phyloP scores from a whole-genome alignment of 352 stramenopile genomes.

The Phytophthora megakarya region DNA sequence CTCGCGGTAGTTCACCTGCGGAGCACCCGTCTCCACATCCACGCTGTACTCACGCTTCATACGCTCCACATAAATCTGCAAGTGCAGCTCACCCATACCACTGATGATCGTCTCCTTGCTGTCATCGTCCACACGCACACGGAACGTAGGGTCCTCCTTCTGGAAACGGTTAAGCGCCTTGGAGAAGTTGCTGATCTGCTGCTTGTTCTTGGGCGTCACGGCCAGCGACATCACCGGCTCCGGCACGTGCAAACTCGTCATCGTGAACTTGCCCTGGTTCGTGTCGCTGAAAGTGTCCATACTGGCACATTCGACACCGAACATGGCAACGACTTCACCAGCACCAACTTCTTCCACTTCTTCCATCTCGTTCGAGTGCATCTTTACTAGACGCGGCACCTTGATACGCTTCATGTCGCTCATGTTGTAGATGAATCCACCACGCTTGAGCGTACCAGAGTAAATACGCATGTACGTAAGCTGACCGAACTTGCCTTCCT shows the following conservation, averaged over 20 bases:
- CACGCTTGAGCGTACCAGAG: conserved; percentile 85
- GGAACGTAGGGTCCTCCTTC: conserved; percentile 98
- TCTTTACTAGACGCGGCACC: conserved; percentile 97
- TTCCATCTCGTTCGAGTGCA: conserved; percentile 99
- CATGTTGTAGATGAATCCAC: conserved; percentile 90
- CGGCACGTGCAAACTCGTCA: conserved; percentile 98
- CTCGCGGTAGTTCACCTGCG: conserved; percentile 99
- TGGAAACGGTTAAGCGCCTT: conserved; percentile 97
- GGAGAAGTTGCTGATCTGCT: conserved; percentile 95
- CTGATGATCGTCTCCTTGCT: conserved; percentile 99
- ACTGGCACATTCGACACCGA: conserved; percentile 98
- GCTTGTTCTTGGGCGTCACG: conserved; percentile 95
- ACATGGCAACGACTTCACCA: conserved; percentile 98
- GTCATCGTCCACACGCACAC: conserved; percentile 95
- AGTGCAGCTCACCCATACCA: conserved; percentile 98
- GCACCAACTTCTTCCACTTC: conserved; percentile 95
- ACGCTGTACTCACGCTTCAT: conserved; percentile 99
- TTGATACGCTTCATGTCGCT: conserved; percentile 94
- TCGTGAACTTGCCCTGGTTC: conserved; percentile 89
- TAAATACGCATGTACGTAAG: conserved; percentile 98
- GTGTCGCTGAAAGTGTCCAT: conserved; percentile 98
- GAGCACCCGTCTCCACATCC: conserved; percentile 90
- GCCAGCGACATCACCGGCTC: conserved; percentile 98
- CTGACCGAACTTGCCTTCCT: conserved; percentile 99
- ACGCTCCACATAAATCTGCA: conserved; percentile 99